Evolutionary conservation across 2,329 filamentous ascomycete species (phyloP).

Genomic region (Colletotrichum magnum): DNA sequence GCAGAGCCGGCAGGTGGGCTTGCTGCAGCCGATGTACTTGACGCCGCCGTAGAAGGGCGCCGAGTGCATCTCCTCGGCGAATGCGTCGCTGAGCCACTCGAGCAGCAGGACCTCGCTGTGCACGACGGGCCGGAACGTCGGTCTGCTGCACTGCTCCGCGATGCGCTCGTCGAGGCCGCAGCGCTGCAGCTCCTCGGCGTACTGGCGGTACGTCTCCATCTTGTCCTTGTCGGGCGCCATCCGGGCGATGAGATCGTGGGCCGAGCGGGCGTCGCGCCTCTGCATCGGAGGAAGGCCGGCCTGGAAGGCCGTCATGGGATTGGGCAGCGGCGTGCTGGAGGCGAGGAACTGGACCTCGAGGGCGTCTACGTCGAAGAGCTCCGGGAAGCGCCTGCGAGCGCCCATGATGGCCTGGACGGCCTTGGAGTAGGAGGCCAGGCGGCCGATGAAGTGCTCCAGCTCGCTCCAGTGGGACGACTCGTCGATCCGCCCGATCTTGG

Average conservation of each 20-base stretch:
- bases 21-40: conserved; percentile 45
- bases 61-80: background rate
- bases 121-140: conserved; percentile 30
- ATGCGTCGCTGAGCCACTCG: conserved; percentile 12
- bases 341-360: conserved; percentile 44
- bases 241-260: conserved; percentile 43
- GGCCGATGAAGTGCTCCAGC: conserved; percentile 47
- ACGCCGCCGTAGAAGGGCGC: conserved; percentile 28
- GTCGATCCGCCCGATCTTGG: conserved; percentile 25
- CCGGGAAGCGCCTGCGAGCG: conserved; percentile 45
- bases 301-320: conserved; percentile 40
- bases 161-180: conserved; percentile 2
- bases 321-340: conserved; percentile 43
- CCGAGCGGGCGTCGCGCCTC: background rate
- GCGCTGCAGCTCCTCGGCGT: conserved; percentile 10
- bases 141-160: background rate
- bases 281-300: conserved; percentile 30
- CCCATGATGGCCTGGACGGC: conserved; percentile 42
- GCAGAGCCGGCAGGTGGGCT: conserved; percentile 44
- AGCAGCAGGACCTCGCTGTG: conserved; percentile 42
- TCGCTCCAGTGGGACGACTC: conserved; percentile 47
- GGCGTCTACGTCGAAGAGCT: conserved; percentile 48
- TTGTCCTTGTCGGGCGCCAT: conserved; percentile 35
- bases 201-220: background rate
- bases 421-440: conserved; percentile 45